Percentiles rank a stretch among this genome's conserved stretches.
Conservation (phyloP, 2,329 filamentous ascomycete genomes). For the Diaporthe sp. region DNA sequence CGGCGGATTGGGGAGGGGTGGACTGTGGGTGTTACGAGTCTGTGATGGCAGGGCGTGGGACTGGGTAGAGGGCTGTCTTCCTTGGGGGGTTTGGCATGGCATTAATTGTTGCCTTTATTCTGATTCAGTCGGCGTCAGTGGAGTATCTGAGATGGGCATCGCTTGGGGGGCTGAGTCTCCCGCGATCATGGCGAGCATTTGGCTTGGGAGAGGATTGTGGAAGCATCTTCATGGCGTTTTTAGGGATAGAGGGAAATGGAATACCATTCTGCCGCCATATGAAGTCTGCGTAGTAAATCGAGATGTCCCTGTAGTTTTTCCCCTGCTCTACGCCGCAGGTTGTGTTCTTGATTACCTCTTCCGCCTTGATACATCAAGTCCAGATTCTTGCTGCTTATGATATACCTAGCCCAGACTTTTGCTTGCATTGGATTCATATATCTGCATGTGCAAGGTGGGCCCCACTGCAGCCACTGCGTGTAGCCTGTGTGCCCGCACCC, state of each 20-base stretch:
- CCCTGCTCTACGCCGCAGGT: neutral
- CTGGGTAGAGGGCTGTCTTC: no score
- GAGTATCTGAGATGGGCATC: neutral
- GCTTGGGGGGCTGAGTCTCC: neutral
- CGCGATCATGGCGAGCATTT: neutral
- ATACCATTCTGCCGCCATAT: neutral
- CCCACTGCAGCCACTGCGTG: no score
- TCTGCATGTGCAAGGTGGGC: no score
- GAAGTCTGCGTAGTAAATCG: no score
- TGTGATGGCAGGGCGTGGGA: slow-evolving; percentile 53
- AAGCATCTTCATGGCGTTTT: slow-evolving; percentile 11
- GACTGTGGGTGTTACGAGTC: slow-evolving; percentile 75
- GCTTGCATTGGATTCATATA: no score
- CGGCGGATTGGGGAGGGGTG: slow-evolving; percentile 86
- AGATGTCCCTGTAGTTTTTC: neutral
- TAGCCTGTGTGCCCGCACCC: no score
- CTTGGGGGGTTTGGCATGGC: neutral
- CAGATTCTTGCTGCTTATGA: no score
- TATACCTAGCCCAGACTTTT: no score
- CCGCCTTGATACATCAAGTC: no score
- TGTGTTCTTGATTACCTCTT: no score
- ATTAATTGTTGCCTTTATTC: no score
- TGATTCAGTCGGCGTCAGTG: neutral
- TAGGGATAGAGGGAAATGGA: neutral
- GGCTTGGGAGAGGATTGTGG: neutral